Percentiles rank a stretch among this genome's conserved stretches.
These are phyloP conservation scores for Neonectria coccinea DNA, from an alignment of 2,329 filamentous ascomycete genomes.

Conservation along the genomic window DNA sequence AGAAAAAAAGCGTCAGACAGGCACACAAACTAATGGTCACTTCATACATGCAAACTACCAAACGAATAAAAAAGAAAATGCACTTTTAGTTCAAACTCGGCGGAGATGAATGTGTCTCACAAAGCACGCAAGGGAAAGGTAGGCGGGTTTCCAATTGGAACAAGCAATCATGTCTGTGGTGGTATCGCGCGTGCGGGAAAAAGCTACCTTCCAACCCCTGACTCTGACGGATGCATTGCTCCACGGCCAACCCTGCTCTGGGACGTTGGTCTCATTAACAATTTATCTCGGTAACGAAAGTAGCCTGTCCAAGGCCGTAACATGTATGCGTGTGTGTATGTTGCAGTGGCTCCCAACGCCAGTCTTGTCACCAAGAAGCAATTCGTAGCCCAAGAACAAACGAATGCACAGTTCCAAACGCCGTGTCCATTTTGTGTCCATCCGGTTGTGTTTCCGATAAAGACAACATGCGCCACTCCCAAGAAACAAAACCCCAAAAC, in stretches of 20 bases:
- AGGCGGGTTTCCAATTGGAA: conserved; percentile 11
- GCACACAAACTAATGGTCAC: background rate
- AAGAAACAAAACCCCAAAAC: conserved; percentile 24
- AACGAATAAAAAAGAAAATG: background rate
- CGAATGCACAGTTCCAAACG: conserved; percentile 35
- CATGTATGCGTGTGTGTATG: conserved; percentile 35
- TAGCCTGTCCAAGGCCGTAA: conserved; percentile 41
- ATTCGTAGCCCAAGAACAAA: conserved; percentile 34
- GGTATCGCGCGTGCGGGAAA: conserved; percentile 33
- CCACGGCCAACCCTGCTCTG: conserved; percentile 30
- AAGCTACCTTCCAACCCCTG: conserved; percentile 27
- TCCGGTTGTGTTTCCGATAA: conserved; percentile 30
- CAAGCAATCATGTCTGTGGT: conserved; percentile 34
- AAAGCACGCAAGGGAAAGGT: background rate
- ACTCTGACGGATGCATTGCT: conserved; percentile 21
- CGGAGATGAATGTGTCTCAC: background rate
- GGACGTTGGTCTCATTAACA: conserved; percentile 39
- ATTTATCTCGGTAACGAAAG: conserved; percentile 38
- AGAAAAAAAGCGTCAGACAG: background rate
- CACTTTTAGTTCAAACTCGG: background rate
- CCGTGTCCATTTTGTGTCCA: conserved; percentile 38
- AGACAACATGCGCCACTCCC: conserved; percentile 15
- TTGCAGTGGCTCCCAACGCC: conserved; percentile 37
- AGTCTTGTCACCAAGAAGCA: conserved; percentile 17
- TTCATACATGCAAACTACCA: background rate